Percentiles rank a stretch among this genome's conserved stretches.
phyloP scores from a whole-genome alignment of 2,329 filamentous ascomycete genomes.

The Trichoderma sp. region DNA sequence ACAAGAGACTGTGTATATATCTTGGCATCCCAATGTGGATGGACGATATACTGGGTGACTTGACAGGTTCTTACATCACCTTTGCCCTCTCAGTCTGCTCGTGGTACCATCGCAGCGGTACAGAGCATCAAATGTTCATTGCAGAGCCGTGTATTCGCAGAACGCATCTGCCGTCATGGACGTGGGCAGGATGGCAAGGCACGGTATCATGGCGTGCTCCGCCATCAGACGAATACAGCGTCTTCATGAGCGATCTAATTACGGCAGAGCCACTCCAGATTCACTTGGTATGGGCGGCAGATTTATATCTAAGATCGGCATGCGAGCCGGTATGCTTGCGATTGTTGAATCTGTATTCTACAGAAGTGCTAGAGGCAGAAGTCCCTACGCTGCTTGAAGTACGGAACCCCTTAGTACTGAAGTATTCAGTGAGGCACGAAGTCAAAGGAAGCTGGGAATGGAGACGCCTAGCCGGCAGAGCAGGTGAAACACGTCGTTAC shows the following conservation, averaged over 20 bases:
- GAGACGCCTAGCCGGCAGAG: constrained; percentile 8
- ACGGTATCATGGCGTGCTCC: constrained; percentile 18
- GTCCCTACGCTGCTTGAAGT: constrained; percentile 5
- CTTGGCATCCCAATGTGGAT: constrained; percentile 18
- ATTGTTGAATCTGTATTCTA: constrained; percentile 1
- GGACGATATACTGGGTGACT: constrained; percentile 1
- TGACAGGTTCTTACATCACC: constrained; percentile 10
- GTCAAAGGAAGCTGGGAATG: constrained; percentile 14
- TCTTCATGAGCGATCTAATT: constrained; percentile 9
- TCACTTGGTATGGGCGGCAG: constrained; percentile 12
- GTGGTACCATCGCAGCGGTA: constrained; percentile 15
- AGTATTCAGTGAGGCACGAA: not conserved
- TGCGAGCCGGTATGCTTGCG: constrained; percentile 1
- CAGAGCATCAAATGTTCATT: constrained; percentile 6
- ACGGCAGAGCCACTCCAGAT: not conserved
- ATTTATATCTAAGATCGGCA: not conserved
- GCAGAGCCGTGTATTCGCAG: constrained; percentile 9
- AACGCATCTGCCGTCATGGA: constrained; percentile 15
- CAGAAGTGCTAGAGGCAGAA: not conserved
- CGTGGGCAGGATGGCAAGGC: constrained; percentile 17
- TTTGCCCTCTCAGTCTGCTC: constrained; percentile 16
- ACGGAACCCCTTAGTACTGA: not conserved
- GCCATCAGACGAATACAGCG: constrained; percentile 16
- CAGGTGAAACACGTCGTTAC: not conserved
- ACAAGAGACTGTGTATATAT: constrained; percentile 10